A percentile compares a stretch with the other conserved stretches of the same genome.
Evolutionary conservation across 371 early-diverging fungal species (phyloP).

Genomic region (Mucor saturninus): DNA sequence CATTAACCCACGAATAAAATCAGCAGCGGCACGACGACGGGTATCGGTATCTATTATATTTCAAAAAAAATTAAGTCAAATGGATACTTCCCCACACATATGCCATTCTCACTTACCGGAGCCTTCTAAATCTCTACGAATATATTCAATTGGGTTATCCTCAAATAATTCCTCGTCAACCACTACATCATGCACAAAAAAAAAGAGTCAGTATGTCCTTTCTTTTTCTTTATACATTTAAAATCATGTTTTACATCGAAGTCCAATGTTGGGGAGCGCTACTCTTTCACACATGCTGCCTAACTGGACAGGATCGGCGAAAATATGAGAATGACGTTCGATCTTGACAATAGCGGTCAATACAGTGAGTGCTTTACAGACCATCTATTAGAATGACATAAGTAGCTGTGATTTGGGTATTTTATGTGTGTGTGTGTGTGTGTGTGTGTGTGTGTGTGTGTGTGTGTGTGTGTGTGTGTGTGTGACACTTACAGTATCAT

Average conservation of each 20-base stretch:
- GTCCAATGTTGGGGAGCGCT: constrained; percentile 89
- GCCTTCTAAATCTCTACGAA: constrained; percentile 93
- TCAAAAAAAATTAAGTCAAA: neutral
- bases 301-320: constrained; percentile 73
- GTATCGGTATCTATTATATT: constrained; percentile 72
- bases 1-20: constrained; percentile 90
- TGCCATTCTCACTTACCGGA: constrained; percentile 51
- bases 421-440: constrained; percentile 49
- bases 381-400: constrained; percentile 56
- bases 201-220: neutral
- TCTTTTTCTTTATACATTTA: too few species aligned
- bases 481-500: constrained; percentile 69
- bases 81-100: constrained; percentile 20
- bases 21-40: constrained; percentile 90
- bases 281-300: constrained; percentile 86
- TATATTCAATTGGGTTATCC: constrained; percentile 94
- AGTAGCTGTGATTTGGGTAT: neutral
- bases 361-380: constrained; percentile 87
- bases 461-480: constrained; percentile 34
- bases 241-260: constrained; percentile 63
- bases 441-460: constrained; percentile 25
- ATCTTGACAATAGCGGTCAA: constrained; percentile 88
- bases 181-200: constrained; percentile 42
- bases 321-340: constrained; percentile 70
- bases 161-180: constrained; percentile 94